Evolutionary conservation across 75 land plant genomes (phyloP), one percentile per base, ranked within the genome.

Genomic region (Cupressus sempervirens): DNA sequence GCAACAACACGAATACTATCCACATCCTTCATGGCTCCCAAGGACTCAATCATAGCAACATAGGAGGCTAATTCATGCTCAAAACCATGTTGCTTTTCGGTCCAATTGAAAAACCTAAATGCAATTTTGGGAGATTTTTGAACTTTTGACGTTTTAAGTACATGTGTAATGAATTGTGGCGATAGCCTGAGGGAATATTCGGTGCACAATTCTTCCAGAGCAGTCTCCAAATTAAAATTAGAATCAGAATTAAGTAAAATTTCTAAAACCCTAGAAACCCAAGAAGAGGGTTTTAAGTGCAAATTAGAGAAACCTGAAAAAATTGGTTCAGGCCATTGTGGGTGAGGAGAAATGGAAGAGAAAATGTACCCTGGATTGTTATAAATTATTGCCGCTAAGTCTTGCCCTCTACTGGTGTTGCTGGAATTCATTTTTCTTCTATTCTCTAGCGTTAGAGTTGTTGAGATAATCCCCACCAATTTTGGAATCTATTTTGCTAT

Each of bases 51-150:
- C 85, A 96, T 54, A 48, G 85, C 82, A 32, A 90, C 88, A 86
- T 91, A 93, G 29, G 90, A 88, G 32, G 90, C 89, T 56, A 93
- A 72, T 26, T 62, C 86, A 77, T 90, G 91, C 13, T 45, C 30
- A 83, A 85, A 93, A 10, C 86, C 88, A 62, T 82, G 85, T 67
- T 93, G 94, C 36, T 70, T 87, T 6, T 80, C 83, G 12, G 97
- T 91, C 97, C 97, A 95, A 10, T 50, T 81, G 88, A 94, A 95
- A 87, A 94, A 93, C 83, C 88, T 73, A 9, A 91, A 84, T 46
- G 93, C 95, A 50, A 86, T 26, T 53, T 82, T 84, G 23, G 90
- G 86, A 20, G 52, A 43, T 67, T 43, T 67, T 8, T 82, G 45
- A 26, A 90, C 23, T 46, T 84, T n/a, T 54, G 20, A 83, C 67